Percentiles rank a stretch among this genome's conserved stretches.
Conservation (phyloP, 306 rosid genomes). For the Cicer pinnatifidum region DNA sequence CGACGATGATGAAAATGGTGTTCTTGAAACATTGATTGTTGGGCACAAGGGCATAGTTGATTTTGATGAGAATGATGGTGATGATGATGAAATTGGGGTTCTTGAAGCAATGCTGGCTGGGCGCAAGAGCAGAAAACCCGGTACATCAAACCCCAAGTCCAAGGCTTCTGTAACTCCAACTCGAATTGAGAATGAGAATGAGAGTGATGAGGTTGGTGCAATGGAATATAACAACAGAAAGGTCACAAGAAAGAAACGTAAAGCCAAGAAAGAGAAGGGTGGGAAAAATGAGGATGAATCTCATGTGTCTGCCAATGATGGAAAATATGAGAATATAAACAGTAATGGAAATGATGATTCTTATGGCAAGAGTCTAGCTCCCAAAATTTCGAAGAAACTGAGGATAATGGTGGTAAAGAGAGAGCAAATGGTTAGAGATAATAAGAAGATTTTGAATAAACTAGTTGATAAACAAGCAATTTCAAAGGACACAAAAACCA, state of each 20-base stretch:
- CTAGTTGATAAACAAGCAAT: conserved; percentile 54
- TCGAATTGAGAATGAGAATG: conserved; percentile 56
- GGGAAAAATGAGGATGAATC: conserved; percentile 54
- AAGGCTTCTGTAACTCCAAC: conserved; percentile 40
- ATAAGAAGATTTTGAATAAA: conserved; percentile 55
- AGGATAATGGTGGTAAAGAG: conserved; percentile 45
- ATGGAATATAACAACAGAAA: conserved; percentile 62
- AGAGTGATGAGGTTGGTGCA: conserved; percentile 46
- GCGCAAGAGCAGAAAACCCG: conserved; percentile 55
- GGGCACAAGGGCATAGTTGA: conserved; percentile 55
- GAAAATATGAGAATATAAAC: conserved; percentile 40
- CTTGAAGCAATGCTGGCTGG: conserved; percentile 79
- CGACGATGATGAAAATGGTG: conserved; percentile 55
- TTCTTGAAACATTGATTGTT: conserved; percentile 70
- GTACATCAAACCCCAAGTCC: conserved; percentile 42
- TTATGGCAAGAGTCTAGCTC: conserved; percentile 51
- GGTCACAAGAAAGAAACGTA: conserved; percentile 58
- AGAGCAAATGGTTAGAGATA: conserved; percentile 48
- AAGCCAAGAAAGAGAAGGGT: conserved; percentile 67
- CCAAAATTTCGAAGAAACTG: conserved; percentile 43
- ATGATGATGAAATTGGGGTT: conserved; percentile 55
- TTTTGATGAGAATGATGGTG: conserved; percentile 39
- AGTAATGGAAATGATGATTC: conserved; percentile 46
- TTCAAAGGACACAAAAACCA: conserved; percentile 55
- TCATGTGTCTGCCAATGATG: conserved; percentile 35